Percentiles rank a stretch among this genome's conserved stretches.
Conservation (phyloP, 257 asterid genomes). For the Orobanche coerulescens region DNA sequence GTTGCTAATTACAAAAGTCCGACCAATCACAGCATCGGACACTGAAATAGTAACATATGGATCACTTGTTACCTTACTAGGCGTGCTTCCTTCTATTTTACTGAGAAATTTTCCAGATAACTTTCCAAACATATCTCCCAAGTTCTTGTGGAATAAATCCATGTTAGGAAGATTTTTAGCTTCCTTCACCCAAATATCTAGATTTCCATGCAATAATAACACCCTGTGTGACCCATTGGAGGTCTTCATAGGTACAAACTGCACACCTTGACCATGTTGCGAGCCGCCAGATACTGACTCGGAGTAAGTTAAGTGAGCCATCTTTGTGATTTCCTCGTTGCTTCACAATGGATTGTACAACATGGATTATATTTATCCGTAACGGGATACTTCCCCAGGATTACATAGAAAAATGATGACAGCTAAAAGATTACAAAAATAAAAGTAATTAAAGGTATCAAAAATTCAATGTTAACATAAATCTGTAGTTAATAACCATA, state of each 20-base stretch:
- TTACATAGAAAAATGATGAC: not conserved
- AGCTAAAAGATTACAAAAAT: constrained; percentile 4
- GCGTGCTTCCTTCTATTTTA: constrained; percentile 37
- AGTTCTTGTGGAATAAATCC: constrained; percentile 66
- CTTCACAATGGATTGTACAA: not conserved
- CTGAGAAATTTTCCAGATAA: constrained; percentile 36
- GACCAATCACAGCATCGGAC: constrained; percentile 63
- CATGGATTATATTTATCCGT: too few relatives aligned
- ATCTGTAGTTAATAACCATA: not conserved
- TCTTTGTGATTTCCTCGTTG: constrained; percentile 12
- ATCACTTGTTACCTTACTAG: constrained; percentile 56
- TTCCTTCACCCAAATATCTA: constrained; percentile 68
- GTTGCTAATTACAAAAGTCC: constrained; percentile 66
- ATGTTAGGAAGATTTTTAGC: constrained; percentile 73
- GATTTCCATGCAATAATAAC: constrained; percentile 63
- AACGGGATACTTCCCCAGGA: not conserved
- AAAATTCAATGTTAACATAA: constrained; percentile 19
- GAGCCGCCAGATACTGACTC: constrained; percentile 55
- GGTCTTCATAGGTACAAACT: constrained; percentile 57
- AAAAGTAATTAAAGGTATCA: constrained; percentile 16
- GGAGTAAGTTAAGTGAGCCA: constrained; percentile 55
- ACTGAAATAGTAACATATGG: constrained; percentile 70
- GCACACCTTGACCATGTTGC: constrained; percentile 62
- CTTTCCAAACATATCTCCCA: constrained; percentile 51
- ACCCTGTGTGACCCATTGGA: constrained; percentile 49